Percentiles rank a stretch among this genome's conserved stretches.
Conservation (phyloP, 345 rosid genomes). For the Schrenkiella parvula region DNA sequence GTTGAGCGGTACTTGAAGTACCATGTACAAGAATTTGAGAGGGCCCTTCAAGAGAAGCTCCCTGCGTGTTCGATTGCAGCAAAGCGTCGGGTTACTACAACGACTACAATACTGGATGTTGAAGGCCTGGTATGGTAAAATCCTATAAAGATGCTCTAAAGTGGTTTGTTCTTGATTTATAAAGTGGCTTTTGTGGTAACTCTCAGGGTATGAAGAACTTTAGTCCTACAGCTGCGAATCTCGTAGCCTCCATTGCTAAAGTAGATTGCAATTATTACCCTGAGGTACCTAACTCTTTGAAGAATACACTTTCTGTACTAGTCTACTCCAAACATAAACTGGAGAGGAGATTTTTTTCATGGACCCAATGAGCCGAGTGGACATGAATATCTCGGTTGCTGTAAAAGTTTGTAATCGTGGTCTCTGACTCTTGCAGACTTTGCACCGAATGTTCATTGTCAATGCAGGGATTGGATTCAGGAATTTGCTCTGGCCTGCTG, state of each 20-base stretch:
- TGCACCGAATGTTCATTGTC: constrained; percentile 87
- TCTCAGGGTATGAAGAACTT: constrained; percentile 89
- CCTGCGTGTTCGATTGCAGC: constrained; percentile 89
- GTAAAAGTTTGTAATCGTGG: constrained; percentile 33
- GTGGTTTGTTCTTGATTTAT: not conserved
- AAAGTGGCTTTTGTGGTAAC: not conserved
- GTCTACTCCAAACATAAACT: not conserved
- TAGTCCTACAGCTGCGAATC: constrained; percentile 72
- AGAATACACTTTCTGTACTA: not conserved
- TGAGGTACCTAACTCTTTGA: constrained; percentile 52
- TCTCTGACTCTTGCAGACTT: constrained; percentile 56
- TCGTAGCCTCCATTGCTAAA: constrained; percentile 67
- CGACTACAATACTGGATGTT: constrained; percentile 87
- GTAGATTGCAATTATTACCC: constrained; percentile 84
- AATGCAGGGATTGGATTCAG: constrained; percentile 97
- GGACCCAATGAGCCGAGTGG: constrained; percentile 3
- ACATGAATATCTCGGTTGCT: constrained; percentile 24
- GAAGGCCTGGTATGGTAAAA: constrained; percentile 62
- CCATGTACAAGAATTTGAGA: constrained; percentile 96
- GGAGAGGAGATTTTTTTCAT: not conserved
- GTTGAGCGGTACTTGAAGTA: constrained; percentile 79
- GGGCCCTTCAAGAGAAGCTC: constrained; percentile 71
- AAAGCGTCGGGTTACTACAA: constrained; percentile 66
- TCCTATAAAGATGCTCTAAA: not conserved
- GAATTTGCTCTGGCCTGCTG: constrained; percentile 95